phyloP scores from a whole-genome alignment of 2,329 filamentous ascomycete species.

The Xylaria sp. region DNA sequence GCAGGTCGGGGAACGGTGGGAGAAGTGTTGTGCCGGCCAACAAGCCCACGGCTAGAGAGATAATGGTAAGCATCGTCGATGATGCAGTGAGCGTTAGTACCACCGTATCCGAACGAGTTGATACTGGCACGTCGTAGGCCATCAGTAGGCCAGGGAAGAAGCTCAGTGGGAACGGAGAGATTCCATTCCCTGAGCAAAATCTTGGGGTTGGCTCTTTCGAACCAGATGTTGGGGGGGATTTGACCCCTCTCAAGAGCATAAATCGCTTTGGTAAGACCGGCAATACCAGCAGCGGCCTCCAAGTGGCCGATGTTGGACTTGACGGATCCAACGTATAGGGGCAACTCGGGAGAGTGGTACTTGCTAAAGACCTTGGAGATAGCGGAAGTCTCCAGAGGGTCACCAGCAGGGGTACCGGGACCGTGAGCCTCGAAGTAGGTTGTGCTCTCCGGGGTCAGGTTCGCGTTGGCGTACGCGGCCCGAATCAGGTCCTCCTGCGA shows the following conservation, averaged over 20 bases:
- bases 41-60: constrained; percentile 42
- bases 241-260: constrained; percentile 45
- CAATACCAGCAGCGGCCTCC: constrained; percentile 46
- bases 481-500: constrained; percentile 53
- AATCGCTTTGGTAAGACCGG: constrained; percentile 47
- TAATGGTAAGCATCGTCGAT: constrained; percentile 50
- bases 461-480: constrained; percentile 48
- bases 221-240: constrained; percentile 48
- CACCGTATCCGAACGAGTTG: constrained; percentile 54
- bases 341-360: constrained; percentile 38
- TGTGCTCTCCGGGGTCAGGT: constrained; percentile 47
- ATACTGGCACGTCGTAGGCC: constrained; percentile 50
- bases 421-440: constrained; percentile 56
- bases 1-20: constrained; percentile 35
- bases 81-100: constrained; percentile 52
- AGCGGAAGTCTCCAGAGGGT: constrained; percentile 55
- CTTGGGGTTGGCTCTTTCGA: constrained; percentile 47
- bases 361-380: constrained; percentile 49
- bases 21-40: constrained; percentile 43
- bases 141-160: constrained; percentile 45
- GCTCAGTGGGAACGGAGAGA: constrained; percentile 44
- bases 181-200: constrained; percentile 48
- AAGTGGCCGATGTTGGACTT: constrained; percentile 49
- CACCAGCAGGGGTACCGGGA: constrained; percentile 53
- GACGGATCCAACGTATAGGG: constrained; percentile 46